phyloP scores from a whole-genome alignment of 2,329 filamentous ascomycete species.

The Penicillium sp. region DNA sequence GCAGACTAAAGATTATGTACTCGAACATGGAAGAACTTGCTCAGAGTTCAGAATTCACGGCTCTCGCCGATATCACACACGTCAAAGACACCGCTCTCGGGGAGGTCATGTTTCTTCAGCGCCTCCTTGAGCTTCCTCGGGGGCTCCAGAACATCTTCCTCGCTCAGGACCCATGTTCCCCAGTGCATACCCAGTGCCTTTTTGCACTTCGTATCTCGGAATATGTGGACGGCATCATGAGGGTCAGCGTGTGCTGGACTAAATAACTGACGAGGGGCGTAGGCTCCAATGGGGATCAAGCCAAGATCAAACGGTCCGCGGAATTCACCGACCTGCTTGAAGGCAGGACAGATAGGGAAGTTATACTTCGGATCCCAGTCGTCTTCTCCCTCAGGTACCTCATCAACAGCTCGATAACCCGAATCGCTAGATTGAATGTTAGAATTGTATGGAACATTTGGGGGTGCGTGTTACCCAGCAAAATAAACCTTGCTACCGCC shows the following conservation, averaged over 20 bases:
- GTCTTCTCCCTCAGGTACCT: conserved; percentile 59
- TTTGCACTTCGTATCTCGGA: conserved; percentile 73
- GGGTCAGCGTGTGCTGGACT: conserved; percentile 82
- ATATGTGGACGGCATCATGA: conserved; percentile 84
- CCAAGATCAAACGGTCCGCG: conserved; percentile 87
- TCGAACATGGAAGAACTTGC: background rate
- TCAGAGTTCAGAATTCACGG: conserved; percentile 65
- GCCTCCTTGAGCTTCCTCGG: conserved; percentile 69
- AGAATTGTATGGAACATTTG: background rate
- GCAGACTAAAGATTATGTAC: background rate
- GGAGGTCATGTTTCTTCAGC: conserved; percentile 61
- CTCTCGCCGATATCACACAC: conserved; percentile 82
- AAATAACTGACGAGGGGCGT: conserved; percentile 63
- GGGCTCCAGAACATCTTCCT: conserved; percentile 81
- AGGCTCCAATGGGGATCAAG: conserved; percentile 89
- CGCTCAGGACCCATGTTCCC: conserved; percentile 82
- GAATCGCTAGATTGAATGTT: conserved; percentile 63
- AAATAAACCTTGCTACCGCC: conserved; percentile 80
- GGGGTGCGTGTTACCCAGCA: conserved; percentile 50
- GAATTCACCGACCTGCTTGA: conserved; percentile 73
- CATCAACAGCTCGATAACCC: conserved; percentile 75
- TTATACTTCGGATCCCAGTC: conserved; percentile 68
- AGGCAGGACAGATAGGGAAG: conserved; percentile 74
- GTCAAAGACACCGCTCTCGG: conserved; percentile 72
- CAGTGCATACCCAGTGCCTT: conserved; percentile 84